A percentile compares a stretch with the other conserved stretches of the same genome.
These are phyloP conservation scores for Aristolochia contorta DNA, from an alignment of 164 flowering plant genomes.

Conservation along the genomic window DNA sequence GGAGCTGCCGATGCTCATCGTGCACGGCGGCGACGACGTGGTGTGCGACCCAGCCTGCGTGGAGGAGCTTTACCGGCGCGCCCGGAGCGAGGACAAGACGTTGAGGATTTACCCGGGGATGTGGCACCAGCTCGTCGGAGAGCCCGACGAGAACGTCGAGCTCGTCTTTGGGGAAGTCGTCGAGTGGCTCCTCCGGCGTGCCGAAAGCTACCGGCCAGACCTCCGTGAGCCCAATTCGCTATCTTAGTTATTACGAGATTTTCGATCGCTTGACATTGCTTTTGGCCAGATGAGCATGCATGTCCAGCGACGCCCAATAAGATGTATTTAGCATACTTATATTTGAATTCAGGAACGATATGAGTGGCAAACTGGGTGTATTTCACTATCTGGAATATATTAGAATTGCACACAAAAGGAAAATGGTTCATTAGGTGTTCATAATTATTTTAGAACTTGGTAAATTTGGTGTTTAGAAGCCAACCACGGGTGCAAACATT, in stretches of 20 bases:
- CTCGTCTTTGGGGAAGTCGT: conserved; percentile 62
- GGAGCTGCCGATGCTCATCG: conserved; percentile 54
- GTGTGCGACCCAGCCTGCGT: conserved; percentile 84
- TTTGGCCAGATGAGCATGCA: too few species aligned
- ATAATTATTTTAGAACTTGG: background rate
- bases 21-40: conserved; percentile 68
- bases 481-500: background rate
- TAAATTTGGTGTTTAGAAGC: background rate
- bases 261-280: background rate
- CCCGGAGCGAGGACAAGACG: conserved; percentile 68
- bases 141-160: conserved; percentile 70
- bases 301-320: too few species aligned
- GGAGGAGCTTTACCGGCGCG: conserved; percentile 56
- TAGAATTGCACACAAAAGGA: background rate
- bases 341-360: too few species aligned
- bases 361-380: too few species aligned
- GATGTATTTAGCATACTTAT: too few species aligned
- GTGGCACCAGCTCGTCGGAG: conserved; percentile 94
- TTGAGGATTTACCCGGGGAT: conserved; percentile 57
- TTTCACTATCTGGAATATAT: too few species aligned
- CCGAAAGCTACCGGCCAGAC: conserved; percentile 8
- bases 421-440: background rate
- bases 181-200: conserved; percentile 56
- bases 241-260: background rate
- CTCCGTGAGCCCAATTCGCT: background rate